Evolutionary conservation across 805 yeast genomes (phyloP), one percentile per base, ranked within the genome.

Genomic region (Candida gorgasii): DNA sequence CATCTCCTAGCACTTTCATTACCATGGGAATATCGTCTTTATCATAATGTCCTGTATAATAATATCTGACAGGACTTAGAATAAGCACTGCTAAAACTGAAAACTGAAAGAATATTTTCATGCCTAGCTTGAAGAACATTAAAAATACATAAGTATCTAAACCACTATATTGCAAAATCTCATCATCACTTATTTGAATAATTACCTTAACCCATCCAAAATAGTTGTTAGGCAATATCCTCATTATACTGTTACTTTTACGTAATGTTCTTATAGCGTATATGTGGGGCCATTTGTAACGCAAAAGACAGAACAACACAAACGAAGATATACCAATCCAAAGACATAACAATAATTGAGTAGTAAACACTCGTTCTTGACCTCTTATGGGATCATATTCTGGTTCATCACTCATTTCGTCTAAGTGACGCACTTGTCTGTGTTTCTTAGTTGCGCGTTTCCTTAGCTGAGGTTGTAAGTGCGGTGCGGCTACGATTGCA

Each of bases 161-260:
- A 0, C 99, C 99, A 1, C 97, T 95, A 54, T 81, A 84, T 47
- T 86, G 88, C 39, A 92, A 71, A 3, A 92, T 76, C 42, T 89
- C 90, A 11, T 78, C 76, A 51, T 93, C 98, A 16, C 78, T 68
- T 15, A 90, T 82, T 8, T 61, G 58, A 55, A 77, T 77, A 8
- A 92, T 64, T 8, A 43, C 40, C 15, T 20, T 28, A 13, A 49
- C 41, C 52, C 52, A 49, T 1, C 89, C 89, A 54, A 89, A 84
- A 13, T 84, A 59, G 26, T 54, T 62, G 19, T 65, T 49, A 12
- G 84, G 83, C 14, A 79, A 61, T 23, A 62, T 62, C 43, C 67
- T 68, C 23, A 76, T 61, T 16, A 50, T 53, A 34, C 55, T 51
- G 53, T 66, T 64, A 38, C 61, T 57, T 51, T 70, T 68, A 45